These are phyloP conservation scores for Tetracentron sinense DNA, from an alignment of 164 flowering plant genomes.

Conservation along the genomic window DNA sequence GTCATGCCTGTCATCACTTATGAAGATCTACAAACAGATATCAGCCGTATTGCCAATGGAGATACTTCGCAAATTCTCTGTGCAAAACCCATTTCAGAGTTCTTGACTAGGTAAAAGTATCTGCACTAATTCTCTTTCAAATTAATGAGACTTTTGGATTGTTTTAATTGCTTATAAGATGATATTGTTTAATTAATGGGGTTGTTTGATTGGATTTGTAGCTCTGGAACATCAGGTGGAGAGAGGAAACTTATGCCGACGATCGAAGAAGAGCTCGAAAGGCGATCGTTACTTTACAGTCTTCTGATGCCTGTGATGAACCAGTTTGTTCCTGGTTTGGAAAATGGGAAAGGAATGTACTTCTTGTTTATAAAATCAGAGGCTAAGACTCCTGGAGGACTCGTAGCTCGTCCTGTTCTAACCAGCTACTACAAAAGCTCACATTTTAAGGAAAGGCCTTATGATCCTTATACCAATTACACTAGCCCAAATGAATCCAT, in stretches of 20 bases:
- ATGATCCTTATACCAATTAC: no score
- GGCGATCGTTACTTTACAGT: conserved; percentile 75
- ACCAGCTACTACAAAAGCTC: conserved; percentile 71
- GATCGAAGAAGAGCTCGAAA: conserved; percentile 70
- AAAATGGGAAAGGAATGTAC: no score
- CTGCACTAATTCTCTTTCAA: no score
- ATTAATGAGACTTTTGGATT: no score
- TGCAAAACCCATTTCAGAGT: conserved; percentile 76
- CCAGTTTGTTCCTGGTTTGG: conserved; percentile 29
- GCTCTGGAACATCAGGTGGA: conserved; percentile 97
- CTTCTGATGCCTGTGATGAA: conserved; percentile 94
- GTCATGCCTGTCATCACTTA: conserved; percentile 68
- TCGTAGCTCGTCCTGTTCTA: no score
- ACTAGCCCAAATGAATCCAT: conserved; percentile 55
- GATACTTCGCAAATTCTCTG: conserved; percentile 70
- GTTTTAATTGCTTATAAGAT: no score
- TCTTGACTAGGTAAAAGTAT: conserved; percentile 90
- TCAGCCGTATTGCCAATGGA: conserved; percentile 74
- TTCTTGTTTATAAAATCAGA: no score
- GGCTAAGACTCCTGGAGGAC: no score
- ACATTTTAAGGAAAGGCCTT: no score
- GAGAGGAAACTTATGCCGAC: conserved; percentile 96
- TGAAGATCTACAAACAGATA: conserved; percentile 65
- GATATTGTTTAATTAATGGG: no score
- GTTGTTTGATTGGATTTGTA: conserved; percentile 19